Conservation (phyloP, 208 protist species). For the Vickermania spadyakhi region DNA sequence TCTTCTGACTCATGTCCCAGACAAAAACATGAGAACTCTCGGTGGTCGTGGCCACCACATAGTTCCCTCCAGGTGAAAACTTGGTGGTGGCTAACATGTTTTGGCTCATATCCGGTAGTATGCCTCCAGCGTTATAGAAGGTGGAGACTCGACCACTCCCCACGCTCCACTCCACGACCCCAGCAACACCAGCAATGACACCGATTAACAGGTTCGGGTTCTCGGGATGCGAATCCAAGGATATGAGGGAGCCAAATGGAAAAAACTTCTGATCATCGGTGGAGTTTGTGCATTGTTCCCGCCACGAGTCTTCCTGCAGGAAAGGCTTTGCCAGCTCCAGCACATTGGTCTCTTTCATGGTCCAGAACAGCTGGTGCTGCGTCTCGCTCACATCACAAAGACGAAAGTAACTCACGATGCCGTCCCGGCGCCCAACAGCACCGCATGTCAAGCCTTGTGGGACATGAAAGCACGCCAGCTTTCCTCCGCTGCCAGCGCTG, state of each 20-base stretch:
- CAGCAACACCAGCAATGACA: slow-evolving; percentile 51
- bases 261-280: slow-evolving; percentile 23
- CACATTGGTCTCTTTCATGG: slow-evolving; percentile 33
- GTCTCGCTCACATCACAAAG: slow-evolving; percentile 20
- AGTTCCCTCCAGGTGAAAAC: slow-evolving; percentile 61
- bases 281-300: slow-evolving; percentile 6
- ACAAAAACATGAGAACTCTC: slow-evolving; percentile 51
- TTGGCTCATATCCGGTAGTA: slow-evolving; percentile 12
- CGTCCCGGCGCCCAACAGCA: slow-evolving; percentile 51
- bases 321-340: slow-evolving; percentile 49
- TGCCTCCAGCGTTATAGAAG: slow-evolving; percentile 44
- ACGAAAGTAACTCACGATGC: slow-evolving; percentile 61
- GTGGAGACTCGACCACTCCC: slow-evolving; percentile 56
- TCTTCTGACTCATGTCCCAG: slow-evolving; percentile 71
- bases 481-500: not conserved
- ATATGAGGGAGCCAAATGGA: slow-evolving; percentile 32
- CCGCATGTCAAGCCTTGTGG: slow-evolving; percentile 68
- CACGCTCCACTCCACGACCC: slow-evolving; percentile 77
- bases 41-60: slow-evolving; percentile 57
- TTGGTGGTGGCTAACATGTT: slow-evolving; percentile 28
- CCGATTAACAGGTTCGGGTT: slow-evolving; percentile 71
- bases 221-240: slow-evolving; percentile 61
- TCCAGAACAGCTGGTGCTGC: slow-evolving; percentile 42
- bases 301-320: slow-evolving; percentile 10
- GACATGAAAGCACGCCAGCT: slow-evolving; percentile 61